Evolutionary conservation across 2,329 filamentous ascomycete genomes (phyloP), one percentile per base, ranked within the genome.

Genomic region (Aspergillus melleus): DNA sequence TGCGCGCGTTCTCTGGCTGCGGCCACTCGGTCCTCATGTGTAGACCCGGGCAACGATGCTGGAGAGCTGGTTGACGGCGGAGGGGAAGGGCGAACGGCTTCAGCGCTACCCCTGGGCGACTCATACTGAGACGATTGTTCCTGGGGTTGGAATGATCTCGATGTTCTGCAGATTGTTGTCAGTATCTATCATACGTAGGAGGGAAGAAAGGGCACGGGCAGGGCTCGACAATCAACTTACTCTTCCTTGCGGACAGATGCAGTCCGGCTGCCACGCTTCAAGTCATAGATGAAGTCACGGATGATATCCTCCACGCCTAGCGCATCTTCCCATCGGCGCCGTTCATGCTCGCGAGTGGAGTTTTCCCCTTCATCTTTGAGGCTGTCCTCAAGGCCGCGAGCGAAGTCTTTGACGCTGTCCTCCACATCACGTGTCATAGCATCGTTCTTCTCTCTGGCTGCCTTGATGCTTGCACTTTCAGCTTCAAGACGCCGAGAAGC

Each of bases 1-100:
- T 98, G 93, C 9, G 95, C 96, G 74, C 97, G 94, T 75, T 97
- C 93, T 74, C 96, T 96, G 72, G 98, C 97, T 71, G 96, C 96
- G 5, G 94, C 92, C 39, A 96, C 92, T 57, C 95, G 87, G 71
- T 99, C 94, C 76, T 98, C 93, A 0, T 93, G 90, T 0, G 93
- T 96, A 77, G 90, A 91, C 74, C 95, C 96, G 4, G 91, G 86
- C 2, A 91, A 85, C 72, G 96, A 96, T 0, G 90, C 89, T 2
- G 87, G 86, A 30, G 86, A 84, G 20, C 80, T 80, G 8, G 76
- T 73, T 11, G 82, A 76, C 22, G 78, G 73, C 22, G 84, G 76
- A 11, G 83, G 79, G 22, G 76, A 74, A 50, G 83, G 77, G 49
- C 73, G 71, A 19, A 62, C 59, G 50, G 64, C 61, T 12, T 63